phyloP scores from a whole-genome alignment of 225 moss, liverwort and hornwort species.

The Rhytidiadelphus loreus region DNA sequence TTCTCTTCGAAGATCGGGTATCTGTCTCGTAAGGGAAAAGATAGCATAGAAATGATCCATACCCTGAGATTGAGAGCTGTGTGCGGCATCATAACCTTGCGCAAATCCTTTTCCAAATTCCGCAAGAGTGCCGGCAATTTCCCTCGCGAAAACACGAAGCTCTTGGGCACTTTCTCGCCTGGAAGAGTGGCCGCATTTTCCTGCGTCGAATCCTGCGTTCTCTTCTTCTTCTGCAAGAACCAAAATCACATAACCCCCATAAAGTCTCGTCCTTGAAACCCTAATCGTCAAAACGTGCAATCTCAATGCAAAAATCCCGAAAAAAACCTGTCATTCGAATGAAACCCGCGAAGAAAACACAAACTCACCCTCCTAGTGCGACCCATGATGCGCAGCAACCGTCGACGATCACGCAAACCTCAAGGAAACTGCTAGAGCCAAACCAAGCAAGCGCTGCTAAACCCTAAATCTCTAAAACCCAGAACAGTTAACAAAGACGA shows the following conservation, averaged over 20 bases:
- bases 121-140: conserved; percentile 66
- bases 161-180: conserved; percentile 72
- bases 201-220: conserved; percentile 60
- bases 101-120: conserved; percentile 67
- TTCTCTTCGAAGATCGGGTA: background rate
- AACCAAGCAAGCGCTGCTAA: background rate
- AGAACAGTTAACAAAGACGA: background rate
- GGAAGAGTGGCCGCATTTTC: conserved; percentile 47
- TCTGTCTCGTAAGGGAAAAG: background rate
- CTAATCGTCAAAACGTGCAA: background rate
- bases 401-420: background rate
- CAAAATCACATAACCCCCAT: background rate
- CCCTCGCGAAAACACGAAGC: conserved; percentile 84
- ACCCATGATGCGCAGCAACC: conserved; percentile 14
- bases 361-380: conserved; percentile 23
- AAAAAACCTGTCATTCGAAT: background rate
- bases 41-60: background rate
- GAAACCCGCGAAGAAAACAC: background rate
- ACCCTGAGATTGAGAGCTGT: conserved; percentile 79
- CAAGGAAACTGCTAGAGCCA: background rate
- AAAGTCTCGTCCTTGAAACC: background rate
- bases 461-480: background rate
- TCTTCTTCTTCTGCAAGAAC: conserved; percentile 74
- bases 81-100: conserved; percentile 87
- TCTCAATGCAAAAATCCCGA: background rate